Percentiles rank a stretch among this genome's conserved stretches.
Conservation (phyloP, 73 alveolate species). For the Stentor coeruleus region DNA sequence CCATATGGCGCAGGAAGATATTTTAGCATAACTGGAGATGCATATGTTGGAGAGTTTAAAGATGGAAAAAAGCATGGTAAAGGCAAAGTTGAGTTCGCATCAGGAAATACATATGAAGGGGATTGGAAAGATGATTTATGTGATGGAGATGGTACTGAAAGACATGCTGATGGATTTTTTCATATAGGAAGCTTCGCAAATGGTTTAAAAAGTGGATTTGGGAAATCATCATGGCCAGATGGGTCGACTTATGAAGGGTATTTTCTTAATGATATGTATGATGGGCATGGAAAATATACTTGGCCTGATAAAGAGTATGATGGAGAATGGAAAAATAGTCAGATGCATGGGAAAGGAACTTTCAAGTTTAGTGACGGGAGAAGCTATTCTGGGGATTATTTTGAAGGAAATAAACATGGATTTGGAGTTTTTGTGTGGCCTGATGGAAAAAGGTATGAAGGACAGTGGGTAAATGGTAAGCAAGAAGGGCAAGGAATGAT, state of each 20-base stretch:
- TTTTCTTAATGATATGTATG: slow-evolving; percentile 20
- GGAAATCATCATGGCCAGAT: slow-evolving; percentile 37
- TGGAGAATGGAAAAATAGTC: slow-evolving; percentile 21
- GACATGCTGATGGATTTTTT: slow-evolving; percentile 35
- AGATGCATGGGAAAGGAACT: slow-evolving; percentile 19
- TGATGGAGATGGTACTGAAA: slow-evolving; percentile 23
- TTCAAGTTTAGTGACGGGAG: slow-evolving; percentile 69
- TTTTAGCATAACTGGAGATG: slow-evolving; percentile 34
- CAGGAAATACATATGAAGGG: slow-evolving; percentile 22
- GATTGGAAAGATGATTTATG: slow-evolving; percentile 18
- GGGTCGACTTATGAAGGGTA: slow-evolving; percentile 42
- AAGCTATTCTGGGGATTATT: slow-evolving; percentile 41
- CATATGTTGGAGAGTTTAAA: slow-evolving; percentile 19
- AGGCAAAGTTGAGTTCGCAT: background rate
- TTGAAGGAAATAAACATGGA: slow-evolving; percentile 1
- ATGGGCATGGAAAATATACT: slow-evolving; percentile 33
- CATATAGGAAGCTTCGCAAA: slow-evolving; percentile 39
- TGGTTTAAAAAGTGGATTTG: slow-evolving; percentile 44
- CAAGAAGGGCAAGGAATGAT: background rate
- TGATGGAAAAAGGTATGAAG: slow-evolving; percentile 13
- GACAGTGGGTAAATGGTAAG: background rate
- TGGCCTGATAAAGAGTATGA: slow-evolving; percentile 21
- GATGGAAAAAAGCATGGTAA: slow-evolving; percentile 25
- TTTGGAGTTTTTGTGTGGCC: background rate
- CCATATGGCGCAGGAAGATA: slow-evolving; percentile 9